phyloP scores from a whole-genome alignment of 2,329 filamentous ascomycete species.

The Aspergillus aculeatinus region DNA sequence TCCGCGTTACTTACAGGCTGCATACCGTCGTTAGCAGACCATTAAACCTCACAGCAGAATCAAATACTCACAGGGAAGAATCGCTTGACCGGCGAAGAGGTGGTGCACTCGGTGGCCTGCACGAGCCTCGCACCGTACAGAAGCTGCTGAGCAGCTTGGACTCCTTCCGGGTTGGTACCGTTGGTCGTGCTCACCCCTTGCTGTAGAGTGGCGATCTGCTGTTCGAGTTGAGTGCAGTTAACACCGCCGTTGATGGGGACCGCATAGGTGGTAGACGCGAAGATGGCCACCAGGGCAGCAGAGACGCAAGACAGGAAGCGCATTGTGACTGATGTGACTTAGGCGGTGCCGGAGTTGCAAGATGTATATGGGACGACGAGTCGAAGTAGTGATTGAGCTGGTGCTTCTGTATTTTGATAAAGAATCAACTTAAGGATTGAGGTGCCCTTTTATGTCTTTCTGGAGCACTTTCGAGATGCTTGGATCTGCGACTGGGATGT shows the following conservation, averaged over 20 bases:
- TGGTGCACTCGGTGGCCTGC: background rate
- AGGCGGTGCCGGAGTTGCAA: background rate
- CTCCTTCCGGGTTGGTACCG: background rate
- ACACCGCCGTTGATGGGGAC: background rate
- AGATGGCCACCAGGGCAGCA: background rate
- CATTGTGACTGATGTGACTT: background rate
- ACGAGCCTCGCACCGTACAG: background rate
- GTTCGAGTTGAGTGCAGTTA: background rate
- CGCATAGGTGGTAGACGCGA: background rate
- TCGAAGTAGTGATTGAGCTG: background rate
- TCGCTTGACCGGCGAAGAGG: background rate
- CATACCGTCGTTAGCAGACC: no score
- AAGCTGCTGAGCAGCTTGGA: background rate
- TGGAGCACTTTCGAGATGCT: background rate
- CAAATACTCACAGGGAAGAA: background rate
- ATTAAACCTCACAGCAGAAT: no score
- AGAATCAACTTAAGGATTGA: background rate
- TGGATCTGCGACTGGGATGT: background rate
- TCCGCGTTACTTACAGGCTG: no score
- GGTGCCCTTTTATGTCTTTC: background rate
- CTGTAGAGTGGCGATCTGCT: background rate
- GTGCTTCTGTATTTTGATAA: background rate
- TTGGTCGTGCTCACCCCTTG: background rate
- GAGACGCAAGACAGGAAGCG: conserved; percentile 1
- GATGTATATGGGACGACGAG: background rate